Conservation (phyloP, 164 flowering plant species). For the Buxus sempervirens region DNA sequence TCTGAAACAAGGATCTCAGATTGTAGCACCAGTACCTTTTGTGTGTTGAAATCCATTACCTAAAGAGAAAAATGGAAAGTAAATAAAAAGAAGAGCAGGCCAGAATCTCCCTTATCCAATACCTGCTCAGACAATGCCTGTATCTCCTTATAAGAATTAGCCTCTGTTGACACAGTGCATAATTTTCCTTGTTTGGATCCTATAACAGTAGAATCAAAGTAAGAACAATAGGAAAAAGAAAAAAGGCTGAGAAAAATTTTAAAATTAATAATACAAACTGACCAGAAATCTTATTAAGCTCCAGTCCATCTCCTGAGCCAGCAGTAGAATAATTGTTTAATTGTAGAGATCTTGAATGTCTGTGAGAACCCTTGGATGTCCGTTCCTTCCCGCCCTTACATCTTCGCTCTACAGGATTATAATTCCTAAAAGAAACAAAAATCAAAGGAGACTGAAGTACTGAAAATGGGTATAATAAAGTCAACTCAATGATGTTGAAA, state of each 20-base stretch:
- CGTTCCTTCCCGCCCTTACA: constrained; percentile 63
- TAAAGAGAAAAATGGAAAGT: no score
- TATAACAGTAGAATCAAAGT: constrained; percentile 14
- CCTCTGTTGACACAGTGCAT: constrained; percentile 20
- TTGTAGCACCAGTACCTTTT: no score
- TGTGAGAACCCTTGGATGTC: constrained; percentile 37
- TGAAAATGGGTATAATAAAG: not conserved
- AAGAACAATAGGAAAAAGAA: not conserved
- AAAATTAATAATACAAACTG: constrained; percentile 10
- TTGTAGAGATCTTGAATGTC: constrained; percentile 61
- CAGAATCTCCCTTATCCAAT: constrained; percentile 4
- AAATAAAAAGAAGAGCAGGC: no score
- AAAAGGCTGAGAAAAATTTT: not conserved
- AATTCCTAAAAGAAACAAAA: constrained; percentile 45
- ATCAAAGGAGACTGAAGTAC: not conserved
- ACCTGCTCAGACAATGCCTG: constrained; percentile 65
- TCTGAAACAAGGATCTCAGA: no score
- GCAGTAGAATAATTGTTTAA: constrained; percentile 37
- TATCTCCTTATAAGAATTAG: constrained; percentile 35
- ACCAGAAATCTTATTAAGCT: constrained; percentile 38
- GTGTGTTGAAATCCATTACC: no score
- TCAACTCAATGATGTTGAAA: not conserved
- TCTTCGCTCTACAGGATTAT: constrained; percentile 86
- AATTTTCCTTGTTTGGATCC: constrained; percentile 48
- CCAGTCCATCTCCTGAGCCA: constrained; percentile 31